A percentile compares a stretch with the other conserved stretches of the same genome.
Evolutionary conservation across 257 asterid genomes (phyloP).

Genomic region (Ehretia macrophylla): DNA sequence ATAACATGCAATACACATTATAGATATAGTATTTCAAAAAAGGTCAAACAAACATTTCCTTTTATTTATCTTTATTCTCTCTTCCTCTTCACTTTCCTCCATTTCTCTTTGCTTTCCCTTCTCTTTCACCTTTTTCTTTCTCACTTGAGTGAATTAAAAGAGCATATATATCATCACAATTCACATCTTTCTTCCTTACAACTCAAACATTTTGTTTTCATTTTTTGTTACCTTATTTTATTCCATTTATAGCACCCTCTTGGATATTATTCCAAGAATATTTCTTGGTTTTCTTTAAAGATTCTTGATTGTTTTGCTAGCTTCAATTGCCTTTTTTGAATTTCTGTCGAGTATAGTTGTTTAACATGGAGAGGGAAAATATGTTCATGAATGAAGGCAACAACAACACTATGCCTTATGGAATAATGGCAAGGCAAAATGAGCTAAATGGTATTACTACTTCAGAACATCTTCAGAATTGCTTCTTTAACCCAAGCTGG

Average conservation of each 20-base stretch:
- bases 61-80: neutral
- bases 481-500: constrained; percentile 39
- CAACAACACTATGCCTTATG: neutral
- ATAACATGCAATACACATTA: neutral
- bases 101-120: neutral
- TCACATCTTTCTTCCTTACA: no score
- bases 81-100: neutral
- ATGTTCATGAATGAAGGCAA: constrained; percentile 1
- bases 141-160: neutral
- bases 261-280: neutral
- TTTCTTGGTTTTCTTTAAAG: neutral
- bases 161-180: neutral
- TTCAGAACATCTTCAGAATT: constrained; percentile 17
- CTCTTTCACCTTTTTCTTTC: neutral
- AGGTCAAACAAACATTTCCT: neutral
- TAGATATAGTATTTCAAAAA: neutral
- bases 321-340: neutral
- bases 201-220: neutral
- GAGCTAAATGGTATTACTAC: neutral
- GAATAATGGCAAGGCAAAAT: constrained; percentile 1
- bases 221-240: neutral
- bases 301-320: neutral
- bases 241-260: no score
- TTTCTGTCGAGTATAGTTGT: neutral
- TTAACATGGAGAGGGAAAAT: constrained; percentile 7